A percentile compares a stretch with the other conserved stretches of the same genome.
These are phyloP conservation scores for Tylopilus sp. DNA, from an alignment of 768 basidiomycete genomes.

Conservation along the genomic window DNA sequence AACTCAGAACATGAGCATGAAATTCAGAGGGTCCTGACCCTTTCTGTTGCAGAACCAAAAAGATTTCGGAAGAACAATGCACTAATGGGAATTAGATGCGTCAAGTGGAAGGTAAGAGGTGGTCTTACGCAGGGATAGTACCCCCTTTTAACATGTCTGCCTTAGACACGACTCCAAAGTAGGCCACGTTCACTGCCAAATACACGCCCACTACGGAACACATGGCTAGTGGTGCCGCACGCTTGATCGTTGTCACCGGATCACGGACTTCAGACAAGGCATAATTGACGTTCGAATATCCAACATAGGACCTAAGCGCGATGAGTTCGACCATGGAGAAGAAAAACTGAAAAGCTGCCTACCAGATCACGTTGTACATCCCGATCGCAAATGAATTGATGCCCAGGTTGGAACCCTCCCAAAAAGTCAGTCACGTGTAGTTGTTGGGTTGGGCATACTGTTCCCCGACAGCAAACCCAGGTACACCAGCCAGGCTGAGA, in stretches of 20 bases:
- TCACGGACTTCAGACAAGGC: conserved; percentile 66
- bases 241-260: conserved; percentile 67
- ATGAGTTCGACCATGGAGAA: conserved; percentile 24
- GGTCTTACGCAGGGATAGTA: too few species aligned
- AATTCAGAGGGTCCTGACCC: too few species aligned
- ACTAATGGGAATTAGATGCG: conserved; percentile 27
- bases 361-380: too few species aligned
- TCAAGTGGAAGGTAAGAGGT: background rate
- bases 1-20: background rate
- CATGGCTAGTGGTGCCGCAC: conserved; percentile 67
- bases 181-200: conserved; percentile 62
- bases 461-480: conserved; percentile 46
- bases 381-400: conserved; percentile 61
- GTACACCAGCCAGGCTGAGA: conserved; percentile 44
- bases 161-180: too few species aligned
- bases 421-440: conserved; percentile 56
- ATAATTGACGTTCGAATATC: too few species aligned
- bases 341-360: background rate
- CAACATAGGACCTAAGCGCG: too few species aligned
- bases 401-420: conserved; percentile 57
- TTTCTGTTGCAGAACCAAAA: conserved; percentile 59
- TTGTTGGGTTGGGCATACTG: conserved; percentile 53
- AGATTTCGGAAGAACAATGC: conserved; percentile 75
- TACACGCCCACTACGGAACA: conserved; percentile 56
- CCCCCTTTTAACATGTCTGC: too few species aligned